These are phyloP conservation scores for Alternaria ventricosa DNA, from an alignment of 2,329 filamentous ascomycete species.

Conservation along the genomic window DNA sequence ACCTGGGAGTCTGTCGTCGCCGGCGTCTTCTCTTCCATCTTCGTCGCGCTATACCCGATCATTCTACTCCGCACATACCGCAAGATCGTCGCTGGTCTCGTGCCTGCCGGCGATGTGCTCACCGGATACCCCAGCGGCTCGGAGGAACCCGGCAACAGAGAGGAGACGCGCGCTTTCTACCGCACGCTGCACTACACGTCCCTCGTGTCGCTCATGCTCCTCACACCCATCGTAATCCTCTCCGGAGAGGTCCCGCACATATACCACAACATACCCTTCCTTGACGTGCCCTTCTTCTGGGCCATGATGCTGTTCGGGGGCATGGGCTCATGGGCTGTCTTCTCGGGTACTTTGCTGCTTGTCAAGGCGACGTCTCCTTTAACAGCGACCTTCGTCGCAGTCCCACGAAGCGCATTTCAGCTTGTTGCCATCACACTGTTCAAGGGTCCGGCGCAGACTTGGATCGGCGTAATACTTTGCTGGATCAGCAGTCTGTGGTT, in stretches of 20 bases:
- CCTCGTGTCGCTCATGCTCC: conserved; percentile 56
- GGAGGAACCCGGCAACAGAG: conserved; percentile 47
- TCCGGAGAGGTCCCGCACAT: conserved; percentile 59
- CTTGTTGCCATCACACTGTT: conserved; percentile 56
- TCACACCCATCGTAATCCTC: conserved; percentile 58
- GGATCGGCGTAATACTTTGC: conserved; percentile 60
- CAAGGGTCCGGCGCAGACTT: conserved; percentile 58
- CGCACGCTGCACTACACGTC: conserved; percentile 61
- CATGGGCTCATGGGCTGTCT: conserved; percentile 57
- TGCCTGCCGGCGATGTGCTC: conserved; percentile 55
- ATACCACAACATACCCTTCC: conserved; percentile 60
- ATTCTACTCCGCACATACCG: conserved; percentile 59
- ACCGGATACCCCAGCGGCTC: conserved; percentile 45
- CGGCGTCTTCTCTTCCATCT: conserved; percentile 60
- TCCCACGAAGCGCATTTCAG: conserved; percentile 58
- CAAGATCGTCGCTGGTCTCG: conserved; percentile 52
- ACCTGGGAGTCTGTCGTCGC: conserved; percentile 60
- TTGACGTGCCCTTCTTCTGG: conserved; percentile 64
- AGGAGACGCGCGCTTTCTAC: conserved; percentile 60
- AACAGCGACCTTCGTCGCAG: conserved; percentile 57
- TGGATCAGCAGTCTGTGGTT: conserved; percentile 61
- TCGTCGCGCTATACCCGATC: conserved; percentile 60
- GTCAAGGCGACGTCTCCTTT: conserved; percentile 59
- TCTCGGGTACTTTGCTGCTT: conserved; percentile 56
- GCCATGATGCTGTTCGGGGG: conserved; percentile 59